Evolutionary conservation across 371 early-diverging fungal species (phyloP).

Genomic region (Mortierella sp.): DNA sequence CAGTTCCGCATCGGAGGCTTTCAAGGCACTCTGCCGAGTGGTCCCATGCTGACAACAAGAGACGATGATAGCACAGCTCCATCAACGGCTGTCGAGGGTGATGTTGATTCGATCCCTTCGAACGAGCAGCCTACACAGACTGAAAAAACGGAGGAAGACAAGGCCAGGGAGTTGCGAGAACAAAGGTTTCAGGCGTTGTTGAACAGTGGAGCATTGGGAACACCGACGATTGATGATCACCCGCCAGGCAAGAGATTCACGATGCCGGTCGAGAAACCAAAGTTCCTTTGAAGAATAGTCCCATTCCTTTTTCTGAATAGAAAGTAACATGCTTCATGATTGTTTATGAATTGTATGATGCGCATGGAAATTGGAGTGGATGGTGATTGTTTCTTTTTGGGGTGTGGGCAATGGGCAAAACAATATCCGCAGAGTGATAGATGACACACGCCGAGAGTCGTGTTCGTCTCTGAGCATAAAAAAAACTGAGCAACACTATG

Average conservation of each 20-base stretch:
- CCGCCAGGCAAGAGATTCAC: conserved; percentile 26
- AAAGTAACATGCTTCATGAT: too few relatives aligned
- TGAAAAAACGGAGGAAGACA: conserved; percentile 11
- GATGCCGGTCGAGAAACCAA: conserved; percentile 41
- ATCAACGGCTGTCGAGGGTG: neutral
- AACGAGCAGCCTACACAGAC: neutral
- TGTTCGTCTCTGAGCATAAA: too few relatives aligned
- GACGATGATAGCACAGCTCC: neutral
- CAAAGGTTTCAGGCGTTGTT: conserved; percentile 10
- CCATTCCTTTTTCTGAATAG: too few relatives aligned
- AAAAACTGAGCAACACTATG: too few relatives aligned
- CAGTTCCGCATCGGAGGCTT: conserved; percentile 42
- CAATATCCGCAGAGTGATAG: too few relatives aligned
- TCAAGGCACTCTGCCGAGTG: neutral
- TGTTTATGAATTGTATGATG: too few relatives aligned
- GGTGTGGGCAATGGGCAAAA: too few relatives aligned
- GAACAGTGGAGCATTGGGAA: conserved; percentile 12
- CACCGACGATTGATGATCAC: neutral
- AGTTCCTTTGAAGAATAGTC: conserved; percentile 12
- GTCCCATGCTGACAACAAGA: neutral
- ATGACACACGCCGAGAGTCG: too few relatives aligned
- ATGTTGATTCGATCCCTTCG: neutral
- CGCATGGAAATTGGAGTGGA: too few relatives aligned
- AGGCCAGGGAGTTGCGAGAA: conserved; percentile 10
- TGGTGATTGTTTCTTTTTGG: too few relatives aligned